Evolutionary conservation across 345 rosid species (phyloP), one percentile per base, ranked within the genome.

Genomic region (Boechera retrofracta): DNA sequence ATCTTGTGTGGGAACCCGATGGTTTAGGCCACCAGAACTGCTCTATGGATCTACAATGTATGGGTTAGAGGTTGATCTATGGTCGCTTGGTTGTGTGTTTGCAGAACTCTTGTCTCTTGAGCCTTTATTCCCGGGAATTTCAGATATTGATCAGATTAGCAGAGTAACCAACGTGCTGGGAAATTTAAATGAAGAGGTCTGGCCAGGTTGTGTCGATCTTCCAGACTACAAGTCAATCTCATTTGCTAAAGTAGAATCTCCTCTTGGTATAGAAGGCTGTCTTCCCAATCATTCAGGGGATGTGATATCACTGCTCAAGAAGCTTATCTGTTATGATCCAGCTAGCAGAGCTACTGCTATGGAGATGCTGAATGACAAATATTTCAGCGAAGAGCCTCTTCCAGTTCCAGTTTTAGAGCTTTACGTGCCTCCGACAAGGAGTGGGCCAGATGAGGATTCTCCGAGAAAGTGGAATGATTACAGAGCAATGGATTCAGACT

Each of bases 21-120:
- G 99, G 99, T 95, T 92, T 85, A 87, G 91, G 75, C 87, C 97
- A 10, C 94, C 98, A 6, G 98, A 95, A 74, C 91, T 92, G 21
- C 97, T 95, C 38, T 89, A 89, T 62, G 99, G 99, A 60, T 95
- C 97, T 60, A 84, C 85, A 7, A 79, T 85, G 80, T 93, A 96
- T 49, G 93, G 97, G 38, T 74, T 91, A 16, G 97, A 89, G 82
- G 81, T 91, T 18, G 97, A 96, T 79, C 82, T 93, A 8, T 96
- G 99, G 98, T 85, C 96, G 11, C 71, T 96, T 61, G 98, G 99
- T 49, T 96, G 98, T 82, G 86, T 89, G 52, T 93, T 96, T 45
- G 88, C 93, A 0, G 97, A 96, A 81, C 89, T 95, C 32, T 83
- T 91, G 63, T 85, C 85, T 55, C 86, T 95, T 2, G 86, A 86